Percentiles rank a stretch among this genome's conserved stretches.
These are phyloP conservation scores for Auricularia sp. DNA, from an alignment of 768 basidiomycete genomes.

Conservation along the genomic window DNA sequence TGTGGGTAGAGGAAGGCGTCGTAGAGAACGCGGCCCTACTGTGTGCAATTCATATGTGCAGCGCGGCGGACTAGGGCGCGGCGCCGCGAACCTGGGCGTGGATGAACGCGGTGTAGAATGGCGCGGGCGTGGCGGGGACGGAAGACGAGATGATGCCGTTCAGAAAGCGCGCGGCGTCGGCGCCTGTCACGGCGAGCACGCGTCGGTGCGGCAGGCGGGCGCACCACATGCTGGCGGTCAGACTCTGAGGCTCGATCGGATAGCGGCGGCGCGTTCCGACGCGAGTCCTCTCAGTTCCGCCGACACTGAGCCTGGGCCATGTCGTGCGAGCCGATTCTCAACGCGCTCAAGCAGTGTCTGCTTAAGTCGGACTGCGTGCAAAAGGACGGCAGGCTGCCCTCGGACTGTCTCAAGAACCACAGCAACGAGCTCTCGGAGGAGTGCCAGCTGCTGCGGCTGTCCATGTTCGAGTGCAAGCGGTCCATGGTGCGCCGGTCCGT, in stretches of 20 bases:
- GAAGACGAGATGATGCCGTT: slow-evolving; percentile 60
- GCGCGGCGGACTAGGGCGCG: slow-evolving; percentile 10
- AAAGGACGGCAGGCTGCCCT: slow-evolving; percentile 68
- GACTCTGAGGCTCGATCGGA: too few relatives aligned
- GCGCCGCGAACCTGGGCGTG: slow-evolving; percentile 57
- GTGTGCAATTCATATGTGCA: not conserved
- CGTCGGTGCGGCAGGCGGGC: slow-evolving; percentile 58
- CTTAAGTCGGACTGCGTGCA: slow-evolving; percentile 81
- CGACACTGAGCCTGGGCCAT: not conserved
- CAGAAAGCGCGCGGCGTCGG: slow-evolving; percentile 72
- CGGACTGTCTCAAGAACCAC: slow-evolving; percentile 74
- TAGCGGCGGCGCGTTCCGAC: slow-evolving; percentile 6
- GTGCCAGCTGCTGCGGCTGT: slow-evolving; percentile 69
- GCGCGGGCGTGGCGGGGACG: slow-evolving; percentile 33
- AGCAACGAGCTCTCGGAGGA: slow-evolving; percentile 66
- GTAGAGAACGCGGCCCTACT: slow-evolving; percentile 78
- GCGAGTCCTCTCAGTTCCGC: too few relatives aligned
- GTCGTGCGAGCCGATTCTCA: slow-evolving; percentile 67
- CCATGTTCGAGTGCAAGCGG: slow-evolving; percentile 84
- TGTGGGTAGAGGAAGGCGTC: slow-evolving; percentile 79
- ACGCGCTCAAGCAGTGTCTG: slow-evolving; percentile 74
- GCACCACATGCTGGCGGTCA: slow-evolving; percentile 15
- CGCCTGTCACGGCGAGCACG: slow-evolving; percentile 68
- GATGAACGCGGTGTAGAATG: slow-evolving; percentile 62
- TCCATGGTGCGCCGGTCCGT: slow-evolving; percentile 54